These are phyloP conservation scores for Pestalotiopsis sp. DNA, from an alignment of 2,329 filamentous ascomycete species.

Conservation along the genomic window DNA sequence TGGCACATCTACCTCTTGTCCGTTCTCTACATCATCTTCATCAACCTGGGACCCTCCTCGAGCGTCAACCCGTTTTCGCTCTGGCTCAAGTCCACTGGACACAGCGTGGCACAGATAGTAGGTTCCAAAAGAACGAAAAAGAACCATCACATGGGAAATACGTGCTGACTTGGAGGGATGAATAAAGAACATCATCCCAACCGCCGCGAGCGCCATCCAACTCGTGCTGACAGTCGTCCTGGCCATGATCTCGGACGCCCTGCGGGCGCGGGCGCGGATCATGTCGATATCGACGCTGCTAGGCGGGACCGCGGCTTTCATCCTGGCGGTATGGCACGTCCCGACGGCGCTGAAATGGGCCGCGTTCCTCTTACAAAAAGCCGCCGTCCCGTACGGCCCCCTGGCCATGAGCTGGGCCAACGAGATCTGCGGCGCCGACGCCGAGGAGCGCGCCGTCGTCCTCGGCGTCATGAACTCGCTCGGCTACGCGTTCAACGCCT, in stretches of 20 bases:
- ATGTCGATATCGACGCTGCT: conserved; percentile 33
- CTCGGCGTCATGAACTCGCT: conserved; percentile 44
- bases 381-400: conserved; percentile 23
- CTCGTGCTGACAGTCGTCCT: conserved; percentile 55
- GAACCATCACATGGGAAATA: not conserved
- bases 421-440: conserved; percentile 37
- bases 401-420: conserved; percentile 38
- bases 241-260: conserved; percentile 56
- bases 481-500: conserved; percentile 39
- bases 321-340: conserved; percentile 25
- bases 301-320: conserved; percentile 20
- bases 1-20: conserved; percentile 41
- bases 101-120: conserved; percentile 49
- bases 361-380: conserved; percentile 22
- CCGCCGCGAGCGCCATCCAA: conserved; percentile 51
- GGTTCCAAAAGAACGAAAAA: conserved; percentile 12
- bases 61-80: conserved; percentile 39
- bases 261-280: conserved; percentile 31
- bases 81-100: conserved; percentile 43
- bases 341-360: conserved; percentile 25
- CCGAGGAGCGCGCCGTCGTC: conserved; percentile 43
- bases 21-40: conserved; percentile 40
- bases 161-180: not conserved
- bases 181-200: conserved; percentile 48
- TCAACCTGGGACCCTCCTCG: conserved; percentile 34